Percentiles rank a stretch among this genome's conserved stretches.
Conservation (phyloP, 352 stramenopile genomes). For the Phytopythium oedochilum region DNA sequence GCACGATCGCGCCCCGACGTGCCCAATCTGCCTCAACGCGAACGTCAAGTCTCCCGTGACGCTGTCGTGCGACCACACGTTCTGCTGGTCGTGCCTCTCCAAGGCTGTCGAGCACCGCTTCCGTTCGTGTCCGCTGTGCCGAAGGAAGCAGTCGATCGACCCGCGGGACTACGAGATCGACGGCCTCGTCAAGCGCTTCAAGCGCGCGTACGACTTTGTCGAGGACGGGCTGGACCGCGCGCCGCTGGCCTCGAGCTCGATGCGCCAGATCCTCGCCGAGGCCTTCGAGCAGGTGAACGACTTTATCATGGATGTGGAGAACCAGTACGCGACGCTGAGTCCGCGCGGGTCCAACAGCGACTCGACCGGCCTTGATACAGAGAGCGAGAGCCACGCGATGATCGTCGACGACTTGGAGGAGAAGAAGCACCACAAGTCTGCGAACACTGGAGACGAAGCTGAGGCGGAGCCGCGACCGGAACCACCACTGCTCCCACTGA, state of each 20-base stretch:
- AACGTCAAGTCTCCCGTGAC: slow-evolving; percentile 72
- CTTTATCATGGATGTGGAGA: slow-evolving; percentile 43
- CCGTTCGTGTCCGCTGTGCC: slow-evolving; percentile 67
- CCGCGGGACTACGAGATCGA: slow-evolving; percentile 81
- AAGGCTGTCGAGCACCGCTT: slow-evolving; percentile 70
- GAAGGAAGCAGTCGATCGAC: slow-evolving; percentile 67
- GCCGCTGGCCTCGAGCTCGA: slow-evolving; percentile 48
- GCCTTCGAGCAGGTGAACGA: slow-evolving; percentile 52
- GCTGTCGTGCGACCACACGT: slow-evolving; percentile 66
- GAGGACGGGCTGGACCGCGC: slow-evolving; percentile 40
- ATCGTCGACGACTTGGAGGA: not conserved
- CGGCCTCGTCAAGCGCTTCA: slow-evolving; percentile 71
- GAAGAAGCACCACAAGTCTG: not conserved
- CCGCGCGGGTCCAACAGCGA: slow-evolving; percentile 20
- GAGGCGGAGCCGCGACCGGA: not conserved
- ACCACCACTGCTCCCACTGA: not conserved
- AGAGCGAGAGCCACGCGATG: not conserved
- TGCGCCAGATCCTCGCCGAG: slow-evolving; percentile 69
- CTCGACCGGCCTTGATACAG: slow-evolving; percentile 1
- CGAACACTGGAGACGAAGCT: not conserved
- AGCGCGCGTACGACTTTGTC: slow-evolving; percentile 61
- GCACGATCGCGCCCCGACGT: slow-evolving; percentile 35
- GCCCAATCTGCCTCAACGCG: slow-evolving; percentile 60
- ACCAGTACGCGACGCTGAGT: slow-evolving; percentile 54
- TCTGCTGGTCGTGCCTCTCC: slow-evolving; percentile 80